Evolutionary conservation across 2,329 filamentous ascomycete genomes (phyloP).

Genomic region (Penicillium palitans): DNA sequence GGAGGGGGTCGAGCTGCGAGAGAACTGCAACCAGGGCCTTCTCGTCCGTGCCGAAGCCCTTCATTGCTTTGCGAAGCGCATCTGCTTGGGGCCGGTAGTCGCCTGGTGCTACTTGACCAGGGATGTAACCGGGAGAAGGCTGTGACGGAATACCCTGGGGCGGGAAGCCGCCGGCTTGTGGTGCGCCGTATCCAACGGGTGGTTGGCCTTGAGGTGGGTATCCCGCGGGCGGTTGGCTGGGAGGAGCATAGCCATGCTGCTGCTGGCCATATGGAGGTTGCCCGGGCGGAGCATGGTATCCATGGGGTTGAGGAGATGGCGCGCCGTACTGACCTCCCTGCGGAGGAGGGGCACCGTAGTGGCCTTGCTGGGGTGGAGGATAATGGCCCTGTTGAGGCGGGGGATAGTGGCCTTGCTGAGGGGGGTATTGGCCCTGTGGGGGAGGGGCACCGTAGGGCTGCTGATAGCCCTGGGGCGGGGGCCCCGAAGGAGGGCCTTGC

Average conservation of each 20-base stretch:
- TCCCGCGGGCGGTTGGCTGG: constrained; percentile 38
- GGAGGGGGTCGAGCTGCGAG: constrained; percentile 71
- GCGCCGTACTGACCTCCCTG: constrained; percentile 14
- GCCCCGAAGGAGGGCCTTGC: constrained; percentile 22
- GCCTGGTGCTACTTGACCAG: constrained; percentile 65
- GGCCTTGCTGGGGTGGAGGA: constrained; percentile 35
- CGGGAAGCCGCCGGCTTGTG: constrained; percentile 30
- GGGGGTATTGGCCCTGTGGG: constrained; percentile 27
- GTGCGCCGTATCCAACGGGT: constrained; percentile 30
- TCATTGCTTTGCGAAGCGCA: constrained; percentile 78
- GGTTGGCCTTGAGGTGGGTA: constrained; percentile 32
- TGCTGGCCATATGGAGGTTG: constrained; percentile 40
- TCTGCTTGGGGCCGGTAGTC: constrained; percentile 70
- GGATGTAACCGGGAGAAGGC: constrained; percentile 72
- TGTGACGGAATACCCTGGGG: constrained; percentile 54
- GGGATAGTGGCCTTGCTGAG: no score
- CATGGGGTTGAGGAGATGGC: constrained; percentile 31
- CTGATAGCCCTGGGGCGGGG: constrained; percentile 30
- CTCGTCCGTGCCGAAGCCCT: constrained; percentile 89
- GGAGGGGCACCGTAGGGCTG: constrained; percentile 20
- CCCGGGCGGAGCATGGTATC: constrained; percentile 22
- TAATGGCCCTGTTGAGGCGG: constrained; percentile 28
- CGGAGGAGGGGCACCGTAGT: constrained; percentile 22
- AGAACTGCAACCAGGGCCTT: constrained; percentile 70
- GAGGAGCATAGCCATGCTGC: constrained; percentile 16